These are phyloP conservation scores for Sporodiniella umbellata DNA, from an alignment of 371 early-diverging fungal species.

Conservation along the genomic window DNA sequence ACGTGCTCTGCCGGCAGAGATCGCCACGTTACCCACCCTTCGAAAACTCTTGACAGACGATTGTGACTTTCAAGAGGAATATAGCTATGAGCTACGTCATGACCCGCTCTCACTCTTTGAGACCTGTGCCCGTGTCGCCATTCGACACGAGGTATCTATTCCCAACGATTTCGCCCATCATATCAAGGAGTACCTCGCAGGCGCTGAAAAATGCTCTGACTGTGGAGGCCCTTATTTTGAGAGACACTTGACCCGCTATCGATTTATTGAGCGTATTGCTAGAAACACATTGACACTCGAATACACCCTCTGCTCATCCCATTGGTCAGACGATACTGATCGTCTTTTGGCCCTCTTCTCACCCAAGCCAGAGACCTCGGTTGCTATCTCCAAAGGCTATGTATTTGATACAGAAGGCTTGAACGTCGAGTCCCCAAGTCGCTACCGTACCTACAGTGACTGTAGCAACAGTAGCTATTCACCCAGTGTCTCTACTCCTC, in stretches of 20 bases:
- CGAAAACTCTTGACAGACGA: constrained; percentile 48
- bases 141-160: constrained; percentile 59
- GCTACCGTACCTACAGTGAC: constrained; percentile 23
- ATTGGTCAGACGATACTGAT: constrained; percentile 28
- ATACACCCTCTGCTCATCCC: constrained; percentile 25
- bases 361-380: not conserved
- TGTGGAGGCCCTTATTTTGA: constrained; percentile 86
- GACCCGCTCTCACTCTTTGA: constrained; percentile 62
- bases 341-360: constrained; percentile 24
- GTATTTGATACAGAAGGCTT: constrained; percentile 20
- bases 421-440: not conserved
- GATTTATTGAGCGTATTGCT: constrained; percentile 60
- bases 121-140: constrained; percentile 68
- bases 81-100: constrained; percentile 16
- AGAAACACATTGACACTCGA: constrained; percentile 22
- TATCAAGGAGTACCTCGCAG: constrained; percentile 59
- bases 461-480: constrained; percentile 2
- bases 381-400: not conserved
- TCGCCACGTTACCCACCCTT: constrained; percentile 44
- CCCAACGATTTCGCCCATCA: constrained; percentile 46
- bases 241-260: constrained; percentile 46
- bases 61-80: constrained; percentile 39
- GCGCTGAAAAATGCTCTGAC: constrained; percentile 68
- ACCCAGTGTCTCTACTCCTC: constrained; percentile 2
- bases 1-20: constrained; percentile 23